Evolutionary conservation across 1,139 yeast genomes (phyloP).

Genomic region (Saccharomyces hybrid): DNA sequence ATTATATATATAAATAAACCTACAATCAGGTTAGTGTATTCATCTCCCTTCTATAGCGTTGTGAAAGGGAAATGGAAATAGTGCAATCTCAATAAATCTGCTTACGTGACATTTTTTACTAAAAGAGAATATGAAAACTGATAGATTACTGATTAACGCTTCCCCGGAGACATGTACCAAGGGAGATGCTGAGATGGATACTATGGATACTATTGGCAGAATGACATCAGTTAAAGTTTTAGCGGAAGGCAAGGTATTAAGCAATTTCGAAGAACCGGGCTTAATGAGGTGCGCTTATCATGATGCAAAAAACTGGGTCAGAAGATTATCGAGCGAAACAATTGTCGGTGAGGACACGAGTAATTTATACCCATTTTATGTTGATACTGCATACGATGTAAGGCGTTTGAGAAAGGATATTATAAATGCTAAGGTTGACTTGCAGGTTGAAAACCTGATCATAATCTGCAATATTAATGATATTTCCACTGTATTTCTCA

Average conservation of each 20-base stretch:
- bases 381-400: conserved; percentile 83
- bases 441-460: conserved; percentile 63
- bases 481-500: conserved; percentile 61
- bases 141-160: neutral
- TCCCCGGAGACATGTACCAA: neutral
- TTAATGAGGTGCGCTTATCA: conserved; percentile 5
- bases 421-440: conserved; percentile 63
- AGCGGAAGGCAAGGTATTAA: neutral
- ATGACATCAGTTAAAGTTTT: neutral
- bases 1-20: neutral
- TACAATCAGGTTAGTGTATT: neutral
- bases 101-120: neutral
- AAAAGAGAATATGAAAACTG: neutral
- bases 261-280: conserved; percentile 3
- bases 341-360: conserved; percentile 13
- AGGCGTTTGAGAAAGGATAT: conserved; percentile 70
- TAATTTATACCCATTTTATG: conserved; percentile 62
- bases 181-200: neutral
- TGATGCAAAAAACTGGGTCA: conserved; percentile 16
- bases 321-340: conserved; percentile 17
- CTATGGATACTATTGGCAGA: neutral
- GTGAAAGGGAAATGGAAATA: neutral
- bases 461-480: conserved; percentile 86
- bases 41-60: neutral
- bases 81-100: neutral